These are phyloP conservation scores for Wakefieldia striispora DNA, from an alignment of 768 basidiomycete genomes.

Conservation along the genomic window DNA sequence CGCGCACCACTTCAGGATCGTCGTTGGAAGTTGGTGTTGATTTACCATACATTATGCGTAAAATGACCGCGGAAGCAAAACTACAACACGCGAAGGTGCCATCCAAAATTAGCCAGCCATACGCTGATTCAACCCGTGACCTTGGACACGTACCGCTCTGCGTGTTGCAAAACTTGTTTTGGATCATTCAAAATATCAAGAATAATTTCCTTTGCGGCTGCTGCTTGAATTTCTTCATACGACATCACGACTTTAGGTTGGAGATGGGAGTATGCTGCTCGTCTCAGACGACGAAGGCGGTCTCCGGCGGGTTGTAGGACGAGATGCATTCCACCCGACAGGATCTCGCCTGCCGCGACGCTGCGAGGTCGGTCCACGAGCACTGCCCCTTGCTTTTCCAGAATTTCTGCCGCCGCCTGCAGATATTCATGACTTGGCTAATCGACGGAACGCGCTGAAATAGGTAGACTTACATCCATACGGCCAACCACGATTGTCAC, in stretches of 20 bases:
- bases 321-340: conserved; percentile 54
- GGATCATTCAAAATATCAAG: conserved; percentile 21
- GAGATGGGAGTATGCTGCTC: conserved; percentile 52
- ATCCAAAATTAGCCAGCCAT: neutral
- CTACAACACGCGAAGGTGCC: conserved; percentile 4
- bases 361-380: conserved; percentile 48
- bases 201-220: conserved; percentile 19
- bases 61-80: conserved; percentile 20
- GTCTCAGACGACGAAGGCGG: conserved; percentile 52
- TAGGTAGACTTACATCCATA: neutral
- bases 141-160: conserved; percentile 5
- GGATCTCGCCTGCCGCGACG: conserved; percentile 52
- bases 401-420: conserved; percentile 55
- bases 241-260: conserved; percentile 45
- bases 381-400: conserved; percentile 56
- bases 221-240: conserved; percentile 46
- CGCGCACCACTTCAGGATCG: conserved; percentile 13
- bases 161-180: conserved; percentile 8
- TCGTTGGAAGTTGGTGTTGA: conserved; percentile 15
- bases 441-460: neutral
- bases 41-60: conserved; percentile 28
- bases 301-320: conserved; percentile 49
- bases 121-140: too few relatives aligned
- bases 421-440: conserved; percentile 25
- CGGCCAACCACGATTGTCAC: neutral